Evolutionary conservation across 2,329 filamentous ascomycete species (phyloP), one percentile per base, ranked within the genome.

Genomic region (Ophiostoma sp.): DNA sequence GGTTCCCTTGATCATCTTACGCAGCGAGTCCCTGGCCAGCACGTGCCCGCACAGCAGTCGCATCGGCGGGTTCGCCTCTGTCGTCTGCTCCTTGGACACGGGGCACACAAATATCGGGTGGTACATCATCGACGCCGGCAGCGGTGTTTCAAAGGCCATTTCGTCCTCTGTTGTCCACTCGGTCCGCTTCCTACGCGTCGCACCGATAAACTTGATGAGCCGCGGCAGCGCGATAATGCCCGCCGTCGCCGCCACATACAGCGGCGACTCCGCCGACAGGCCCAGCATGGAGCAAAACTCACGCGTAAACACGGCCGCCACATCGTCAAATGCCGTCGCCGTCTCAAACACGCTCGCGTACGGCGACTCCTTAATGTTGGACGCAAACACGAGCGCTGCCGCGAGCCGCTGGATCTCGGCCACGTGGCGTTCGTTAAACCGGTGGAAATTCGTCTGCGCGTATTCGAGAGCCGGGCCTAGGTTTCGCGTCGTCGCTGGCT

Each of bases 71-170:
- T 99, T 99, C 33, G 85, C 81, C 76, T 96, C 93, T 0, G 94
- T 99, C 0, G 91, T 93, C 79, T 99, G 95, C 77, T 97, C 95
- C 79, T 98, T 98, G 76, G 90, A 94, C 5, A 99, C 95, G 0
- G 95, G 95, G 77, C 95, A 99, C 60, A 99, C 95, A 77, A 99
- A 99, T 77, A 99, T 97, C 70, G 91, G 91, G 79, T 99, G 95
- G 82, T 96, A 99, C 67, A 89, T 82, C 85, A 87, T 87, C 74
- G 82, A 84, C 67, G 79, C 77, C 0, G 87, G 86, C 1, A 89
- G 80, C 1, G 86, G 84, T 1, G 86, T 89, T 76, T 81, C 84
- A 77, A 94, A 95, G 0, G 94, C 93, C 23, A 99, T 83, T 79
- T 99, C 95, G 76, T 95, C 89, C 72, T 91, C 87, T 4, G 92